Percentiles rank a stretch among this genome's conserved stretches.
Conservation (phyloP, 345 rosid species). For the Kernera saxatilis region DNA sequence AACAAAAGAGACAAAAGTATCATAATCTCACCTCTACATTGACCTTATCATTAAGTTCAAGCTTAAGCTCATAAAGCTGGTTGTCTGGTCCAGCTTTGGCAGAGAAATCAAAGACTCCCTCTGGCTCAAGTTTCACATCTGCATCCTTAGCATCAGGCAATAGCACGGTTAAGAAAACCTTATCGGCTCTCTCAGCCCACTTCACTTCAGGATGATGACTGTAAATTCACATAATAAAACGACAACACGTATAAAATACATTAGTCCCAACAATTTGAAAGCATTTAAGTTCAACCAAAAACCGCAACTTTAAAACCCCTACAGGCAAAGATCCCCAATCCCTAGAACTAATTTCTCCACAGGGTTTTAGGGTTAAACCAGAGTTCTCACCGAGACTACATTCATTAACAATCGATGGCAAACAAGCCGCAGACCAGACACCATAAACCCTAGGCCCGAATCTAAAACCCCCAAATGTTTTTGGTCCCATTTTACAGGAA, state of each 20-base stretch:
- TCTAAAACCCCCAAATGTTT: conserved; percentile 4
- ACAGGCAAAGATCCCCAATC: conserved; percentile 4
- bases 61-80: conserved; percentile 53
- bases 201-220: conserved; percentile 87
- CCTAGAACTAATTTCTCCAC: not conserved
- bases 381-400: not conserved
- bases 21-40: conserved; percentile 58
- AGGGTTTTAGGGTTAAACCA: not conserved
- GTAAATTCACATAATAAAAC: not conserved
- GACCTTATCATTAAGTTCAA: conserved; percentile 78
- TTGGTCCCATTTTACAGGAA: not conserved
- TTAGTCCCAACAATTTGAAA: not conserved
- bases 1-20: not conserved
- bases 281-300: not conserved
- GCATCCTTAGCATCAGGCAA: conserved; percentile 74
- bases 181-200: conserved; percentile 83
- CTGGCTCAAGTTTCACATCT: conserved; percentile 70
- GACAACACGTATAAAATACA: not conserved
- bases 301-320: not conserved
- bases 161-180: conserved; percentile 57
- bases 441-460: conserved; percentile 4
- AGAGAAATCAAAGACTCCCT: conserved; percentile 64
- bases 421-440: not conserved
- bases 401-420: not conserved
- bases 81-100: conserved; percentile 63